Conservation (phyloP, 2,329 filamentous ascomycete species). For the Neopestalotiopsis rosae region DNA sequence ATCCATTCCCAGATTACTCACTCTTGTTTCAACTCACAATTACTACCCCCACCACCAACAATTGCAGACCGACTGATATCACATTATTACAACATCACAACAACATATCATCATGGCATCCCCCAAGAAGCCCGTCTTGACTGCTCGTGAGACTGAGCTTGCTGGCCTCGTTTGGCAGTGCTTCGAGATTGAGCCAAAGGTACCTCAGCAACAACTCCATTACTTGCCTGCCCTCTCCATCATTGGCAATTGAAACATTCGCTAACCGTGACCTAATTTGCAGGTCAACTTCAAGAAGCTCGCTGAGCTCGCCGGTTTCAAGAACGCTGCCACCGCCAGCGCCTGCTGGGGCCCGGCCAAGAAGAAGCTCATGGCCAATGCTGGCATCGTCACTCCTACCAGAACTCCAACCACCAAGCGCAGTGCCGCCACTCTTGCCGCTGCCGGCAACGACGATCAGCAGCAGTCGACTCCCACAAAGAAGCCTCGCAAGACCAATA, state of each 20-base stretch:
- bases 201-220: neutral
- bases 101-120: neutral
- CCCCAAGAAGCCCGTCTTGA: slow-evolving; percentile 9
- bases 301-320: slow-evolving; percentile 7
- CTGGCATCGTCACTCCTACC: neutral
- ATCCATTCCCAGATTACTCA: neutral
- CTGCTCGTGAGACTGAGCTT: slow-evolving; percentile 15
- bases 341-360: slow-evolving; percentile 15
- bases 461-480: neutral
- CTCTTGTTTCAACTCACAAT: neutral
- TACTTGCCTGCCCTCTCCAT: neutral
- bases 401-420: neutral
- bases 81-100: neutral
- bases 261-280: no score
- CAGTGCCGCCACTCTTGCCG: neutral
- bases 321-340: neutral
- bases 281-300: slow-evolving; percentile 17
- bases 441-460: neutral
- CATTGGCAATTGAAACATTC: neutral
- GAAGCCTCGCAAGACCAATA: slow-evolving; percentile 26
- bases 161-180: slow-evolving; percentile 15
- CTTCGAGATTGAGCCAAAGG: slow-evolving; percentile 18
- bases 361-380: slow-evolving; percentile 17
- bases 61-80: neutral
- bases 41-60: neutral